Conservation (phyloP, 108 stramenopile species). For the Halocafeteria seosinensis region DNA sequence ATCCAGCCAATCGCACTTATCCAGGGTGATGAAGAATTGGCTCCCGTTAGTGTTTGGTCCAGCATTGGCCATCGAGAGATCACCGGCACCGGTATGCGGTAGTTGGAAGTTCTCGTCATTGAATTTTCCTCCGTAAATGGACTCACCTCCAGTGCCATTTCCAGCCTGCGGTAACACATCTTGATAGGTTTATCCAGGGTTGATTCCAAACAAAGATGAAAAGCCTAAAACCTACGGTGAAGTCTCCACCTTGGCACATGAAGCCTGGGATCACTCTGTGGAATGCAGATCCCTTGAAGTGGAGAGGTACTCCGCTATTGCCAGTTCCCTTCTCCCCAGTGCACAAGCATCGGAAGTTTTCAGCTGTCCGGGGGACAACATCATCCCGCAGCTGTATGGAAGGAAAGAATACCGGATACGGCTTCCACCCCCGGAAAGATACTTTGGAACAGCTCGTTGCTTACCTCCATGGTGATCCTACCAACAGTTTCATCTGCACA, state of each 20-base stretch:
- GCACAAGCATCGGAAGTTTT: slow-evolving; percentile 58
- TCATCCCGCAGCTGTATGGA: slow-evolving; percentile 59
- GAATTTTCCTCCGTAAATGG: slow-evolving; percentile 56
- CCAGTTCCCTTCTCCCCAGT: slow-evolving; percentile 66
- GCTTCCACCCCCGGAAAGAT: too few relatives aligned
- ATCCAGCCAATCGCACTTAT: slow-evolving; percentile 59
- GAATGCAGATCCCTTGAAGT: slow-evolving; percentile 75
- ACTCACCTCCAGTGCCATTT: slow-evolving; percentile 81
- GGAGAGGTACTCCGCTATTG: slow-evolving; percentile 40
- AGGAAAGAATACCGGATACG: too few relatives aligned
- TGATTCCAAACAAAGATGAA: too few relatives aligned
- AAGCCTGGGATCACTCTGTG: slow-evolving; percentile 88
- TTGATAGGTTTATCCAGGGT: too few relatives aligned
- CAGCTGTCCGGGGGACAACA: slow-evolving; percentile 78
- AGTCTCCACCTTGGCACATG: slow-evolving; percentile 76
- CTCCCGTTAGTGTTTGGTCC: slow-evolving; percentile 79
- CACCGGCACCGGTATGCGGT: slow-evolving; percentile 54
- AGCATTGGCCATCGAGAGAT: slow-evolving; percentile 75
- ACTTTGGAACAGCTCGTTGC: too few relatives aligned
- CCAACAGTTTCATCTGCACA: too few relatives aligned
- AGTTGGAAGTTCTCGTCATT: slow-evolving; percentile 70
- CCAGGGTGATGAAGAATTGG: slow-evolving; percentile 78
- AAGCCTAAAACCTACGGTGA: too few relatives aligned
- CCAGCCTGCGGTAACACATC: too few relatives aligned
- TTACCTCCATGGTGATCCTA: too few relatives aligned